Base-by-base conservation (phyloP, 345 rosid species). In the Syzygium jambos region DNA sequence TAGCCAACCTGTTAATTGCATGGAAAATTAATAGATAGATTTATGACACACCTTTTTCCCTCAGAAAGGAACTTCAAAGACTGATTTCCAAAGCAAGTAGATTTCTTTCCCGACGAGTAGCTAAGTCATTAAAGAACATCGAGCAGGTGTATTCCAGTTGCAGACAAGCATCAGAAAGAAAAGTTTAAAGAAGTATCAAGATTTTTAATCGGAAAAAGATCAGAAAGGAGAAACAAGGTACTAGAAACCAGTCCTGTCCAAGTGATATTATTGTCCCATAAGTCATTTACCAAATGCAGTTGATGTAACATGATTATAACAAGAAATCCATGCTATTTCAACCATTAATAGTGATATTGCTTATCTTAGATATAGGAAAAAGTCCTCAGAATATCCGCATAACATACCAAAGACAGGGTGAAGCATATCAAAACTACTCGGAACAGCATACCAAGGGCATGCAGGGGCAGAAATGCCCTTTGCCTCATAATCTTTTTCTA, bases 1-100 rank as follows among this genome's bases (percentile, higher is more conserved):
- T 98, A 98, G 55, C 99, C 99, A 86, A 96, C 98, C 99, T 95
- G 91, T 59, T 52, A 68, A 91, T 52, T 57, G 86, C 86, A 87
- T 84, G 56, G 78, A 89, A 88, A 87, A 85, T 49, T 78, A 53
- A 78, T 52, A 22, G 41, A 52, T 55, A 68, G 17, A 65, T 27
- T 46, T 25, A 68, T 51, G 27, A 52, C 25, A 86, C 29, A 41
- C 23, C 7, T 73, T 73, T 68, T 68, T 73, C 49, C 9, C 49
- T 34, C 22, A 9, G 80, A 73, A 73, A 73, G 80, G 22, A 34
- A 73, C 80, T 73, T 73, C 46, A 34, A 73, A 73, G 12, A 73
- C 80, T 34, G 49, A 73, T 73, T 34, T 73, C 80, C 25, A 5
- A 73, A 34, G 78, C 78, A 73, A 17, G 80, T 34, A 34, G 46